Evolutionary conservation across 2,329 filamentous ascomycete species (phyloP).

Genomic region (Exophiala lecanii-corni): DNA sequence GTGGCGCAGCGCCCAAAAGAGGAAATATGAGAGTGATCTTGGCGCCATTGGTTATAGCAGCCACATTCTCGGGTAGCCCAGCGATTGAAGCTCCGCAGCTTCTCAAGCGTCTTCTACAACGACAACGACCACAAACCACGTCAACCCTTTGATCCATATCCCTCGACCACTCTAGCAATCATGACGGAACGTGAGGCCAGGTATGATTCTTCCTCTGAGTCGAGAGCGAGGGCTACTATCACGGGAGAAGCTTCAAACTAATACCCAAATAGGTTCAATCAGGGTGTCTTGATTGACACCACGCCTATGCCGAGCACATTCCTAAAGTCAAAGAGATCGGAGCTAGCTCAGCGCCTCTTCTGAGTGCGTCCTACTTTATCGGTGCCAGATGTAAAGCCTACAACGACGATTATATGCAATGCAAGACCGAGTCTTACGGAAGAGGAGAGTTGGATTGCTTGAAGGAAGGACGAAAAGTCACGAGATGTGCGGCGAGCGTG

Average conservation of each 20-base stretch:
- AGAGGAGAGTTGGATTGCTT: conserved; percentile 90
- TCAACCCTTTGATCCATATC: not conserved
- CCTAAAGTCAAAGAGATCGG: conserved; percentile 92
- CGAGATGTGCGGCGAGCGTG: conserved; percentile 93
- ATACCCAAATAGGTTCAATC: conserved; percentile 99
- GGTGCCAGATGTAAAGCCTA: conserved; percentile 89
- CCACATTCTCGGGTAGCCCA: no score
- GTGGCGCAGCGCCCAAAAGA: no score
- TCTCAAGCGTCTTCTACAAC: not conserved
- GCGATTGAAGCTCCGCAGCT: conserved; percentile 25
- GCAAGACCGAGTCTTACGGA: conserved; percentile 91
- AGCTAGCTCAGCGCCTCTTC: conserved; percentile 82
- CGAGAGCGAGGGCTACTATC: not conserved
- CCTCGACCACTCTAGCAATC: conserved; percentile 9
- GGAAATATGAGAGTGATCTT: no score
- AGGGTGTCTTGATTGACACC: conserved; percentile 88
- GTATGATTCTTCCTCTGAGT: conserved; percentile 4
- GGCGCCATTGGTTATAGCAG: no score
- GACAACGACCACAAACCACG: conserved; percentile 4
- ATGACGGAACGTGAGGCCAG: conserved; percentile 25
- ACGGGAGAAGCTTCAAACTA: conserved; percentile 1
- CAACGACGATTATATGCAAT: conserved; percentile 99
- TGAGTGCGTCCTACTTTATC: conserved; percentile 94
- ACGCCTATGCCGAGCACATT: conserved; percentile 86
- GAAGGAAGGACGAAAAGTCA: conserved; percentile 94